Evolutionary conservation across 2,329 filamentous ascomycete species (phyloP).

Genomic region (Phaeosphaeria sp.): DNA sequence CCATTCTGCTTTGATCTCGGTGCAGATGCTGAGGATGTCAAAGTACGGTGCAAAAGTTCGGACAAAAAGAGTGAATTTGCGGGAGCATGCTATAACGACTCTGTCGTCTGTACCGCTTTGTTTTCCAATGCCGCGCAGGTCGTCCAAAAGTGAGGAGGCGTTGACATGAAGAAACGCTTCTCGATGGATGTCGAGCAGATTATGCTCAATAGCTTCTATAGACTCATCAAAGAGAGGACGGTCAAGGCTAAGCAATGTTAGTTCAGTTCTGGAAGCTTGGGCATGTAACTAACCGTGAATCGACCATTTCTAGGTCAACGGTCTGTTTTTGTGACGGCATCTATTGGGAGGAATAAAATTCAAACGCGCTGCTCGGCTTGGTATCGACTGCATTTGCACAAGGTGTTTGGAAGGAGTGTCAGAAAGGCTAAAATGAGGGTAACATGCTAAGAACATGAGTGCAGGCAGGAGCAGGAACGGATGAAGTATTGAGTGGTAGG

Average conservation of each 20-base stretch:
- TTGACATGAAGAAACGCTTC: slow-evolving; percentile 20
- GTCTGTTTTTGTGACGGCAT: slow-evolving; percentile 27
- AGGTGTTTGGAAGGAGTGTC: slow-evolving; percentile 7
- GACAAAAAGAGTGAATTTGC: slow-evolving; percentile 30
- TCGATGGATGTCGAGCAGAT: slow-evolving; percentile 25
- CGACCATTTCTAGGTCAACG: slow-evolving; percentile 32
- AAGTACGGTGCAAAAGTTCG: slow-evolving; percentile 34
- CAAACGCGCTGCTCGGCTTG: slow-evolving; percentile 17
- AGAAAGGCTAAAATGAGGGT: slow-evolving; percentile 12
- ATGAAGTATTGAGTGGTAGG: slow-evolving; percentile 13
- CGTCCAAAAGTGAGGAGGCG: slow-evolving; percentile 23
- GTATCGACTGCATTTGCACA: slow-evolving; percentile 36
- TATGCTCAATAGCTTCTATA: slow-evolving; percentile 23
- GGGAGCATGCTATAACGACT: slow-evolving; percentile 18
- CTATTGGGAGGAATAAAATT: slow-evolving; percentile 17
- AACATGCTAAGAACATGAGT: background rate
- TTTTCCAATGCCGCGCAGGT: slow-evolving; percentile 19
- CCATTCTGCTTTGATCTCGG: slow-evolving; percentile 26
- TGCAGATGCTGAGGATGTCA: slow-evolving; percentile 30
- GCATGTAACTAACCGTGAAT: slow-evolving; percentile 25
- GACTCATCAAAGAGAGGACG: slow-evolving; percentile 28
- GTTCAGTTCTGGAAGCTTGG: slow-evolving; percentile 4
- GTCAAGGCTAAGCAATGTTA: slow-evolving; percentile 22
- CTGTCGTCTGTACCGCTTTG: slow-evolving; percentile 13
- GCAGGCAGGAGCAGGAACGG: slow-evolving; percentile 15